Evolutionary conservation across 2,329 filamentous ascomycete genomes (phyloP).

Genomic region (Polychaeton citri): DNA sequence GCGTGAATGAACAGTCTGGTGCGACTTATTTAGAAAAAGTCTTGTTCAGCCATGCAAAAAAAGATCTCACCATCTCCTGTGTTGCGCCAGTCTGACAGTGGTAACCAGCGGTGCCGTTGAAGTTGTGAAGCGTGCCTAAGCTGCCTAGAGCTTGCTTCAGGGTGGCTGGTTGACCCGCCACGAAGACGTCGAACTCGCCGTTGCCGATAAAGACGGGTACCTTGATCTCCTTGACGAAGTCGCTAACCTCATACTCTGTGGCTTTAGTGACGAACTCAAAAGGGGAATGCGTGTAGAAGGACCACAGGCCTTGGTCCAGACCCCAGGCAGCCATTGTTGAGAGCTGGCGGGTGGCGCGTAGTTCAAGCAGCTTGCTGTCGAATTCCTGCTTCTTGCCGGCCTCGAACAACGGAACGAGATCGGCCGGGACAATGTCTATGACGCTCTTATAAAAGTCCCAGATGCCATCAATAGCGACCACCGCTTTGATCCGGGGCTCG

Average conservation of each 20-base stretch:
- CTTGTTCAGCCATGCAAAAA: too few relatives aligned
- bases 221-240: slow-evolving; percentile 8
- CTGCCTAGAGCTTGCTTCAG: too few relatives aligned
- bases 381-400: slow-evolving; percentile 2
- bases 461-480: slow-evolving; percentile 6
- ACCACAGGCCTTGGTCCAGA: slow-evolving; percentile 2
- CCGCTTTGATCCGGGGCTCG: slow-evolving; percentile 1
- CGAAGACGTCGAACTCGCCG: neutral
- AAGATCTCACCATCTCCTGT: too few relatives aligned
- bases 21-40: too few relatives aligned
- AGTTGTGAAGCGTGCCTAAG: too few relatives aligned
- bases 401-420: slow-evolving; percentile 1
- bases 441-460: neutral
- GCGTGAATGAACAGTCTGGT: too few relatives aligned
- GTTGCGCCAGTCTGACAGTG: too few relatives aligned
- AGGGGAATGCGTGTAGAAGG: slow-evolving; percentile 3
- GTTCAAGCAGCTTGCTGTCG: slow-evolving; percentile 1
- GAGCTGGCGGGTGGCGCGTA: neutral
- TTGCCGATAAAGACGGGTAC: slow-evolving; percentile 3
- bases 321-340: slow-evolving; percentile 1
- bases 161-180: neutral
- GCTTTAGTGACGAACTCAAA: slow-evolving; percentile 1
- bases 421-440: neutral
- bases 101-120: too few relatives aligned
- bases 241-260: slow-evolving; percentile 11